Base-by-base conservation (phyloP, 306 rosid genomes). In the Prunus fruticosa region DNA sequence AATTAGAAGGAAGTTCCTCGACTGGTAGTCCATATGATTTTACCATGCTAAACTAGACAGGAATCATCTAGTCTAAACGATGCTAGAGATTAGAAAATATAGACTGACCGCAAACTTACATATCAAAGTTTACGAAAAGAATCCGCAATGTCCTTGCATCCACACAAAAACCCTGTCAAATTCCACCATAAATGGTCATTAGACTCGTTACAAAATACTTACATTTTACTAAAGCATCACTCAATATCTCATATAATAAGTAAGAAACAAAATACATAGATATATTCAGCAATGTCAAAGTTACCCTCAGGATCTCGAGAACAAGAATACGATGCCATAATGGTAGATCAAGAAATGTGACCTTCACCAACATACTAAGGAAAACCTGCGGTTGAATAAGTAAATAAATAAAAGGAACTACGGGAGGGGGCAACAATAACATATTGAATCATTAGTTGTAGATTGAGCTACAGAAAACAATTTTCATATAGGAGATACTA, bases 281-380 rank as follows among this genome's bases (percentile, higher is more conserved):
- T 20, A 15, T 64, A 52, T 38, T 70, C 65, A 53, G 73, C 76
- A 81, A 25, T 67, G 68, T 64, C 34, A 41, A 82, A 66, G 63
- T 90, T 94, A 94, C 98, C 98, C 97, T 89, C 84, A 94, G 81
- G 82, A 91, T 89, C 88, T 94, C 98, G 67, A 94, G 98, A 85
- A 94, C 97, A 83, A 94, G 98, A 86, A 94, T 94, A 79, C 97
- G 96, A 81, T 94, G 98, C 98, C 98, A 94, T 81, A 94, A 82
- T 67, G 98, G 98, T 82, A 94, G 85, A 80, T 94, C 97, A 78
- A 94, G 97, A 88, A 90, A 92, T 65, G 96, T 92, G 72, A 81
- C 92, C 93, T 92, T 94, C 90, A 94, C 81, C 86, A 94, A 76
- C 97, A 94, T 94, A 83, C 98, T 94, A 74, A 94, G 98, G 79